Evolutionary conservation across 2,329 filamentous ascomycete species (phyloP).

Genomic region (Teratosphaeria destructans): DNA sequence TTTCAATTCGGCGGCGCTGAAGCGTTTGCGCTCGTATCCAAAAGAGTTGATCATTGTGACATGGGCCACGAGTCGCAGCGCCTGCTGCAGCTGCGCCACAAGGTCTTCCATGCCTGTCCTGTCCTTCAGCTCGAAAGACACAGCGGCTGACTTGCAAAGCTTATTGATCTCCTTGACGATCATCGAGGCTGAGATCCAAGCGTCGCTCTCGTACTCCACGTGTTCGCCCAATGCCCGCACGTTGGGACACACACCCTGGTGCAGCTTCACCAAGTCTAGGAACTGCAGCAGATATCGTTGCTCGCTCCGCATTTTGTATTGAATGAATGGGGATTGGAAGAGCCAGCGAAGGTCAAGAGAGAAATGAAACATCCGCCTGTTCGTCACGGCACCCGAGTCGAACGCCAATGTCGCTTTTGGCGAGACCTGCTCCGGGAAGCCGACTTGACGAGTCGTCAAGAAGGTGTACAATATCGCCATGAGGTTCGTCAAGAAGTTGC

Average conservation of each 20-base stretch:
- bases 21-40: constrained; percentile 77
- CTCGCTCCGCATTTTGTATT: constrained; percentile 71
- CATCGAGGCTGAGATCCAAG: constrained; percentile 92
- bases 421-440: constrained; percentile 81
- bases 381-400: constrained; percentile 88
- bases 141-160: constrained; percentile 76
- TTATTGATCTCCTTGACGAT: constrained; percentile 93
- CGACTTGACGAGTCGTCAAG: constrained; percentile 88
- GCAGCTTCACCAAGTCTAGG: constrained; percentile 85
- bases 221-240: constrained; percentile 85
- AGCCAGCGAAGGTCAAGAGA: constrained; percentile 90
- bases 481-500: constrained; percentile 90
- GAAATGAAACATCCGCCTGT: constrained; percentile 93
- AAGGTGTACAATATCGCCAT: constrained; percentile 98
- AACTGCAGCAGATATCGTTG: constrained; percentile 87
- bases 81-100: constrained; percentile 57
- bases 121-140: constrained; percentile 65
- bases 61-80: constrained; percentile 66
- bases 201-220: constrained; percentile 95
- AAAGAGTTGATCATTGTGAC: constrained; percentile 81
- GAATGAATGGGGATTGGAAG: constrained; percentile 78
- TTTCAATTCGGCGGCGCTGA: constrained; percentile 79
- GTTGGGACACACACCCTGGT: constrained; percentile 95
- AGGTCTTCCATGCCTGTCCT: constrained; percentile 25
- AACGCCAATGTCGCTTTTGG: constrained; percentile 81